Base-by-base conservation (phyloP, 2,329 filamentous ascomycete genomes). In the Colletotrichum viniferum region DNA sequence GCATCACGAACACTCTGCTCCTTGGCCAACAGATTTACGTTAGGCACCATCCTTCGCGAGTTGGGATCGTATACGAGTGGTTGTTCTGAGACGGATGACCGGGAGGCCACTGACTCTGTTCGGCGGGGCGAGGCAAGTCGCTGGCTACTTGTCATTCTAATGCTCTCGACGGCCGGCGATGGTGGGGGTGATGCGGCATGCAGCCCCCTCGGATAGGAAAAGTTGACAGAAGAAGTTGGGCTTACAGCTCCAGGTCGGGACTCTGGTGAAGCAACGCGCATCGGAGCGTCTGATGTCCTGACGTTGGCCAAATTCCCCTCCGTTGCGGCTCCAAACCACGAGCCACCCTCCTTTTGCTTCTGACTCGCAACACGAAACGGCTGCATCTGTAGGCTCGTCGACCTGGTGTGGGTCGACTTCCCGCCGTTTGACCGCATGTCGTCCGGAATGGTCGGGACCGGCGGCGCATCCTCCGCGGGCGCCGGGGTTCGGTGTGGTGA, bases 361-460 rank as follows among this genome's bases (percentile, higher is more conserved):
- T 92, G 86, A 21, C 90, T 91, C 2, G 89, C 90, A 4, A 90
- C 87, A 30, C 84, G 85, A 64, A 91, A 86, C n/a, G 86, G 86
- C 73, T 88, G 87, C 55, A 84, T 87, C 69, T 86, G 87, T 14
- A 90, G 82, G 67, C 85, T 85, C 26, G 82, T 80, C n/a, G 85
- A 78, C 75, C 86, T 86, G 67, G 78, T 76, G 77, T 78, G 71
- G n/a, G 78, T 69, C 14, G 80, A 78, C 18, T 82, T 73, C 70
- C 77, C 80, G 18, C 79, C 78, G 56, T 82, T 80, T 60, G 74
- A 69, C 48, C 72, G 75, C 56, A 87, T 78, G 69, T 89, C 84
- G 52, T 88, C 85, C 4, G 95, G 95, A 30, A 98, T 88, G 5
- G 89, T 88, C 43, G 96, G 96, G 3, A 98, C 92, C 2, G 95